Evolutionary conservation across 164 flowering plant species (phyloP), one percentile per base, ranked within the genome.

Genomic region (Macadamia integrifolia): DNA sequence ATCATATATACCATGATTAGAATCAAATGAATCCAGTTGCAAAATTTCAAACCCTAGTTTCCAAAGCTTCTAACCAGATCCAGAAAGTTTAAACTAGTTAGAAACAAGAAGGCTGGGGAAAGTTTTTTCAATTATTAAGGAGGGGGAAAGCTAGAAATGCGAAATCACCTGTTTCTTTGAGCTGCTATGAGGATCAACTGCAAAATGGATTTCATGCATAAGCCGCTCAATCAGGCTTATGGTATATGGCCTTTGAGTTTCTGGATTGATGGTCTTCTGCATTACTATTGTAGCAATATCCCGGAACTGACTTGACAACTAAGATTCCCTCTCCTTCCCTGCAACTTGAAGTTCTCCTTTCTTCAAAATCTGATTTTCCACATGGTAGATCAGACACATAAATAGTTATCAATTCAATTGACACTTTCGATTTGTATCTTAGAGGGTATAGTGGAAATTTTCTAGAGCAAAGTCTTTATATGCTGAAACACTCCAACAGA

Each of bases 321-420:
- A 90, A 35, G 93, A 84, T 30, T 94, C 97, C 74, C 98, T 85
- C 76, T 94, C 99, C 80, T 92, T 94, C 58, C 99, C 97, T 6
- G 97, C 96, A 76, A 94, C 92, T 80, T 94, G 97, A 69, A 94
- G 95, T 78, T 92, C 99, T 49, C 99, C 99, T 85, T 94, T 88
- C 4, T 90, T 90, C 86, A 94, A 78, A 75, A 94, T 91, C 97
- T 93, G 74, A 67, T 15, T 67, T 23, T 18, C 64, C 64, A 65
- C 17, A 57, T 40, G 64, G 14, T 35, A 23, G 18, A 68, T 68
- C 30, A 52, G 44, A 62, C 35, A 61, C 40, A 64, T 1, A 53
- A 23, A 50, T 10, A 15, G 14, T 59, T 59, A 10, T 5, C 17
- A 13, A 59, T n/a, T n/a, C 14, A 59, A 29, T 30, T 29, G 15